Evolutionary conservation across 2,329 filamentous ascomycete species (phyloP), one percentile per base, ranked within the genome.

Genomic region (Penicillium sp.): DNA sequence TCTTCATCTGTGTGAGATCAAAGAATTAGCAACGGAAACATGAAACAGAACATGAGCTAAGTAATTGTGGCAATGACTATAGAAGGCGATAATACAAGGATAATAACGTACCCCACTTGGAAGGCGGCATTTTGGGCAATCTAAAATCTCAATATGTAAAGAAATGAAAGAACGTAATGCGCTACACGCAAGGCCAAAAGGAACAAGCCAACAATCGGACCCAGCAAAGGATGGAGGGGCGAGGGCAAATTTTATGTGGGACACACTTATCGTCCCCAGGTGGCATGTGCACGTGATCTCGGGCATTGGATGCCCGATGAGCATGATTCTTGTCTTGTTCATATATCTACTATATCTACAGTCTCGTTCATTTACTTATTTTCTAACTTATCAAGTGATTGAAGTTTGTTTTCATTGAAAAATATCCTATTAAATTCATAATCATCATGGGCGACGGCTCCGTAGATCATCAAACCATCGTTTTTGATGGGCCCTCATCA

Each of bases 21-120:
- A 48, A 37, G 43, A 46, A 56, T 62, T 54, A 61, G 59, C 39
- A 22, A 42, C 31, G 40, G 37, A 31, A 37, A 44, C 31, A 34
- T 11, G 32, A 4, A 34, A 11, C 16, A 35, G 37, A 57, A 32
- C 34, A 54, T 24, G 29, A 37, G 47, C 50, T 48, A 50, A 53
- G 50, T 34, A 34, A 46, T 52, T 58, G 34, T 34, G 32, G 37
- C 34, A 40, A 35, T 31, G 22, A 39, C 50, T 44, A 44, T 29
- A 35, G 10, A 32, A 51, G 31, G 20, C 18, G 52, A 53, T 57
- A 59, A n/a, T 46, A 46, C 31, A 57, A 61, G 56, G 59, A 66
- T 47, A 60, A 59, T 58, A 56, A 77, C 76, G 66, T 77, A 79
- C 77, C 77, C 77, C 77, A 79, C 76, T 79, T 79, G 56, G 76